A percentile compares a stretch with the other conserved stretches of the same genome.
Conservation (phyloP, 495 filamentous ascomycete genomes). For the Copromyces sp. region DNA sequence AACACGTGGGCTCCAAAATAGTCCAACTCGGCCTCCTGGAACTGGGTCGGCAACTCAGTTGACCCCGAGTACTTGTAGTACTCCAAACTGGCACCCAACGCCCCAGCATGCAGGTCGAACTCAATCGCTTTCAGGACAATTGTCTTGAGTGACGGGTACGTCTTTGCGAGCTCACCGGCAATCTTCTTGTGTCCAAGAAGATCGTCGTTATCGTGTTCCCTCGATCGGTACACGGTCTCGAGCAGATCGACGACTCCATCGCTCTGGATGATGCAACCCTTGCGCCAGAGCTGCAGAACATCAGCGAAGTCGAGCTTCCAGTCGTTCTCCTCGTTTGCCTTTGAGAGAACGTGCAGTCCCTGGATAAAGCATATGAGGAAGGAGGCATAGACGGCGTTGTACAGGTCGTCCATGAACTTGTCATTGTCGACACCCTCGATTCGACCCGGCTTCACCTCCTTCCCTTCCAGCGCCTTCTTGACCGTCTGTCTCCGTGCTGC, state of each 20-base stretch:
- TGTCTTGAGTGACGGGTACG: conserved; percentile 43
- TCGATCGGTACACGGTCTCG: conserved; percentile 24
- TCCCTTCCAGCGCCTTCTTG: conserved; percentile 23
- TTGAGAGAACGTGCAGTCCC: conserved; percentile 56
- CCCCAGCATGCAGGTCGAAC: conserved; percentile 55
- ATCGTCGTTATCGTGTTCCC: conserved; percentile 18
- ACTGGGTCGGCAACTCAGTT: conserved; percentile 51
- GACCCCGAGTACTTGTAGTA: conserved; percentile 57
- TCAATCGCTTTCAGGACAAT: conserved; percentile 47
- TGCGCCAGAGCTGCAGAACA: conserved; percentile 60
- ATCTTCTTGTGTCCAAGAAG: conserved; percentile 41
- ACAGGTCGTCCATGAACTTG: conserved; percentile 48
- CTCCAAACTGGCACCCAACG: conserved; percentile 54
- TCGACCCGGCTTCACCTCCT: neutral
- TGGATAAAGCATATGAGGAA: conserved; percentile 57
- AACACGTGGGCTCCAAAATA: conserved; percentile 59
- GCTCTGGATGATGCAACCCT: conserved; percentile 64
- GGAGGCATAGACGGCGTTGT: conserved; percentile 49
- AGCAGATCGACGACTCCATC: conserved; percentile 56
- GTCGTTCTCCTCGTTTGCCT: conserved; percentile 46
- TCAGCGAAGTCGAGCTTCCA: conserved; percentile 53
- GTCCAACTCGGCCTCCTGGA: conserved; percentile 68
- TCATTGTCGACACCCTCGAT: conserved; percentile 31
- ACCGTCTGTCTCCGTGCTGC: conserved; percentile 43
- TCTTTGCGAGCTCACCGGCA: conserved; percentile 42